Evolutionary conservation across 2,329 filamentous ascomycete species (phyloP).

Genomic region (Verticillium alfalfae): DNA sequence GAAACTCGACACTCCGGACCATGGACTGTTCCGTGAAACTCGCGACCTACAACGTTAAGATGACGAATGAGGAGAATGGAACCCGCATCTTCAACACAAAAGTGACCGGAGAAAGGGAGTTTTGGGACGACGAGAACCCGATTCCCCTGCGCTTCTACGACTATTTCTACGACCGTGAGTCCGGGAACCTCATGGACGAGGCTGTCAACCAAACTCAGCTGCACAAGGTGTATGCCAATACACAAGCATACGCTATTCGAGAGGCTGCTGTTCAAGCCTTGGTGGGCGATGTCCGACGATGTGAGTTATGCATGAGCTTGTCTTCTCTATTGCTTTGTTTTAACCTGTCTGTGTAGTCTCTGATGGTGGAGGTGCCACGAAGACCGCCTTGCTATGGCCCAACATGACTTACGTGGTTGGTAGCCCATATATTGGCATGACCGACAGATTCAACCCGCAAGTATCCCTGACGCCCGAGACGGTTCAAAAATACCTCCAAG

Average conservation of each 20-base stretch:
- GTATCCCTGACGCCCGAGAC: neutral
- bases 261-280: neutral
- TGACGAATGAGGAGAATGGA: neutral
- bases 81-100: neutral
- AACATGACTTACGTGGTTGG: neutral
- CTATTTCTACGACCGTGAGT: neutral
- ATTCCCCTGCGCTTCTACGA: neutral
- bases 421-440: conserved; percentile 1
- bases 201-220: neutral
- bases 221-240: neutral
- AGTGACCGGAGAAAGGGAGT: neutral
- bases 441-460: neutral
- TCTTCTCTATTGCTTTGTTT: neutral
- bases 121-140: neutral
- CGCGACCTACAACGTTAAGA: neutral
- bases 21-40: neutral
- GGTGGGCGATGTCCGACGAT: neutral
- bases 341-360: neutral
- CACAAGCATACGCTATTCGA: neutral
- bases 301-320: neutral
- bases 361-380: neutral
- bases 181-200: neutral
- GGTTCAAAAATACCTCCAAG: neutral
- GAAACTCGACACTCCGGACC: neutral
- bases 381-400: neutral